Evolutionary conservation across 1,284 basidiomycete species (phyloP).

Genomic region (Irpex sp.): DNA sequence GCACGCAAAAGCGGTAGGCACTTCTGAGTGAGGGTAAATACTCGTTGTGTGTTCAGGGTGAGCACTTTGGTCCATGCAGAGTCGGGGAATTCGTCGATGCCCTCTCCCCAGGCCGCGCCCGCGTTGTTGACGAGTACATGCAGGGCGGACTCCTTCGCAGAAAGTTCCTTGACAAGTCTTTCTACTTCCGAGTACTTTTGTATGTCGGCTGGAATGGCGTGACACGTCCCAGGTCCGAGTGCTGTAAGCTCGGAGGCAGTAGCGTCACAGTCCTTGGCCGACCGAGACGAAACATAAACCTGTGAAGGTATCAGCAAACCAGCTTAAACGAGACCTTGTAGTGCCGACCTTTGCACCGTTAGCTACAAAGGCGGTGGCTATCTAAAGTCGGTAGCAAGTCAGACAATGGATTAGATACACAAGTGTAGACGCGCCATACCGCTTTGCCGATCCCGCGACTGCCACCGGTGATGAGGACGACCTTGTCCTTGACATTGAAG

Average conservation of each 20-base stretch:
- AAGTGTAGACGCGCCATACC: slow-evolving; percentile 34
- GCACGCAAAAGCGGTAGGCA: slow-evolving; percentile 57
- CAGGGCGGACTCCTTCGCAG: slow-evolving; percentile 47
- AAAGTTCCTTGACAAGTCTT: slow-evolving; percentile 47
- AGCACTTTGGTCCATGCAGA: slow-evolving; percentile 56
- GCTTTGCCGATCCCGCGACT: slow-evolving; percentile 69
- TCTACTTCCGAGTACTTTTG: slow-evolving; percentile 57
- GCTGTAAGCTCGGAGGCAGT: slow-evolving; percentile 55
- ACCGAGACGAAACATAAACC: slow-evolving; percentile 61
- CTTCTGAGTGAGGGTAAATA: slow-evolving; percentile 70
- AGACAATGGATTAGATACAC: background rate
- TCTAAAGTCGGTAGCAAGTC: slow-evolving; percentile 33
- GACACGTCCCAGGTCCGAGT: slow-evolving; percentile 53
- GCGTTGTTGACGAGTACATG: slow-evolving; percentile 71
- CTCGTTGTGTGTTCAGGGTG: slow-evolving; percentile 64
- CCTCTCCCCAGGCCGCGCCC: slow-evolving; percentile 61
- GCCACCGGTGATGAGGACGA: slow-evolving; percentile 71
- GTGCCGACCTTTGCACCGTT: slow-evolving; percentile 57
- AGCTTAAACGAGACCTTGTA: background rate
- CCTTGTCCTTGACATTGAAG: slow-evolving; percentile 58
- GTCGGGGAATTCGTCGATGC: slow-evolving; percentile 55
- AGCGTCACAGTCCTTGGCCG: slow-evolving; percentile 49
- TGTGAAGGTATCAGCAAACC: slow-evolving; percentile 5
- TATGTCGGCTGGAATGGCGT: slow-evolving; percentile 59
- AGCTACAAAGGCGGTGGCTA: slow-evolving; percentile 61